These are phyloP conservation scores for Microbotryum scabiosae DNA, from an alignment of 1,284 basidiomycete genomes.

Conservation along the genomic window DNA sequence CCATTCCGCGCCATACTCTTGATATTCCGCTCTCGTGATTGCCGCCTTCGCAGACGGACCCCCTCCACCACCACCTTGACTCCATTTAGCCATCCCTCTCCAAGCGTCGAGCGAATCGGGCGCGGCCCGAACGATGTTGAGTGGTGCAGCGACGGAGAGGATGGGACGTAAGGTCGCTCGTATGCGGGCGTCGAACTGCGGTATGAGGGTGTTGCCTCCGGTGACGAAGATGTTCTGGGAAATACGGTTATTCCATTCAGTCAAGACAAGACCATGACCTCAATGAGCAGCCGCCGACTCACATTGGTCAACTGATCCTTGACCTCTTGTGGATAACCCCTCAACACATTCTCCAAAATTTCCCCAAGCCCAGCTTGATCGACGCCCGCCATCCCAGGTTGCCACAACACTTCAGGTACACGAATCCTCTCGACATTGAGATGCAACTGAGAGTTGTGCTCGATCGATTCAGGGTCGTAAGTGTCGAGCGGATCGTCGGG, in stretches of 20 bases:
- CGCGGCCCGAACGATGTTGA: slow-evolving; percentile 44
- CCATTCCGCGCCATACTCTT: slow-evolving; percentile 80
- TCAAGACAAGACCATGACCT: not conserved
- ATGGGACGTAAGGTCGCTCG: slow-evolving; percentile 64
- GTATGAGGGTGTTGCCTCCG: slow-evolving; percentile 68
- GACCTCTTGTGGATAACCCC: slow-evolving; percentile 63
- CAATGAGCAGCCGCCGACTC: slow-evolving; percentile 21
- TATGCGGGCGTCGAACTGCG: slow-evolving; percentile 62
- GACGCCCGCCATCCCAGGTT: slow-evolving; percentile 84
- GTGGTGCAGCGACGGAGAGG: slow-evolving; percentile 68
- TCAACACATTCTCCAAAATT: slow-evolving; percentile 74
- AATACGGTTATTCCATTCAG: slow-evolving; percentile 40
- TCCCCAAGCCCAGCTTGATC: slow-evolving; percentile 92
- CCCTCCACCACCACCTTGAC: slow-evolving; percentile 39
- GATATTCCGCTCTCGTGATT: slow-evolving; percentile 69
- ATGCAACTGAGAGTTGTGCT: slow-evolving; percentile 69
- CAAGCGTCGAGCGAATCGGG: slow-evolving; percentile 67
- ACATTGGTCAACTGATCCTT: slow-evolving; percentile 53
- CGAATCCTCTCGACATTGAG: slow-evolving; percentile 89
- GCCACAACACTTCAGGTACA: slow-evolving; percentile 88
- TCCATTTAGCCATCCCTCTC: slow-evolving; percentile 82
- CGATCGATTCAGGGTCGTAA: slow-evolving; percentile 48
- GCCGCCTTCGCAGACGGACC: slow-evolving; percentile 44
- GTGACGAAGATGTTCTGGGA: slow-evolving; percentile 81
- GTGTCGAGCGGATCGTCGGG: slow-evolving; percentile 51